Percentiles rank a stretch among this genome's conserved stretches.
phyloP scores from a whole-genome alignment of 148 eudicot genomes.

The Limonium bicolor region DNA sequence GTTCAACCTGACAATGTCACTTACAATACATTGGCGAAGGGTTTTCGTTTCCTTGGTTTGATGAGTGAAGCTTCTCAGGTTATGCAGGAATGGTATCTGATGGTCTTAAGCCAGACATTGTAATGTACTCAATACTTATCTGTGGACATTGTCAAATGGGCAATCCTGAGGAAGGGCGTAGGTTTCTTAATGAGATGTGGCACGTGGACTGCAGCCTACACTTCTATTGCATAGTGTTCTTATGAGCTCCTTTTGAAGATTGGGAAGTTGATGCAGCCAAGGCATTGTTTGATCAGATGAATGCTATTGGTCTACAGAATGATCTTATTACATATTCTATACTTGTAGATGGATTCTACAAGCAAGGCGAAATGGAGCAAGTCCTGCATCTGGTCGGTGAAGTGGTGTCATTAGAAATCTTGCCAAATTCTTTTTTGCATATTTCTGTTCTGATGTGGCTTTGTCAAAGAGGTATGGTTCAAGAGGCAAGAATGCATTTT shows the following conservation, averaged over 20 bases:
- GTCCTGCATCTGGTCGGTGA: conserved; percentile 40
- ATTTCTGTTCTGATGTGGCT: conserved; percentile 37
- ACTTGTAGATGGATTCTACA: conserved; percentile 61
- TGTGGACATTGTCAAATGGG: conserved; percentile 56
- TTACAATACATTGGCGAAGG: conserved; percentile 61
- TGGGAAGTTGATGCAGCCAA: conserved; percentile 38
- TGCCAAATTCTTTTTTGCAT: conserved; percentile 29
- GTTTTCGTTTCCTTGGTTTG: conserved; percentile 50
- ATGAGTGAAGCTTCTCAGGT: conserved; percentile 24
- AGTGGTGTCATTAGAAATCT: conserved; percentile 31
- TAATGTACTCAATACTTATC: conserved; percentile 43
- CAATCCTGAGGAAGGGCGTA: conserved; percentile 32
- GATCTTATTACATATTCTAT: conserved; percentile 51
- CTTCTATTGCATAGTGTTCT: conserved; percentile 32
- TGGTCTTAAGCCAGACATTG: conserved; percentile 28
- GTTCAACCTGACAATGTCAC: conserved; percentile 58
- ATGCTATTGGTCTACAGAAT: conserved; percentile 29
- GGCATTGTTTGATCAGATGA: conserved; percentile 39
- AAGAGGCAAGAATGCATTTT: conserved; percentile 46
- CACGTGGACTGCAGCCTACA: conserved; percentile 33
- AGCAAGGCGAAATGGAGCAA: conserved; percentile 35
- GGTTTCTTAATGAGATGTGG: conserved; percentile 46
- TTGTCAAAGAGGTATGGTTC: conserved; percentile 30
- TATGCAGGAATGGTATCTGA: conserved; percentile 23
- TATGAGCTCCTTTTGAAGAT: conserved; percentile 51